Evolutionary conservation across 371 early-diverging fungal genomes (phyloP), one percentile per base, ranked within the genome.

Genomic region (Apophysomyces ossiformis): DNA sequence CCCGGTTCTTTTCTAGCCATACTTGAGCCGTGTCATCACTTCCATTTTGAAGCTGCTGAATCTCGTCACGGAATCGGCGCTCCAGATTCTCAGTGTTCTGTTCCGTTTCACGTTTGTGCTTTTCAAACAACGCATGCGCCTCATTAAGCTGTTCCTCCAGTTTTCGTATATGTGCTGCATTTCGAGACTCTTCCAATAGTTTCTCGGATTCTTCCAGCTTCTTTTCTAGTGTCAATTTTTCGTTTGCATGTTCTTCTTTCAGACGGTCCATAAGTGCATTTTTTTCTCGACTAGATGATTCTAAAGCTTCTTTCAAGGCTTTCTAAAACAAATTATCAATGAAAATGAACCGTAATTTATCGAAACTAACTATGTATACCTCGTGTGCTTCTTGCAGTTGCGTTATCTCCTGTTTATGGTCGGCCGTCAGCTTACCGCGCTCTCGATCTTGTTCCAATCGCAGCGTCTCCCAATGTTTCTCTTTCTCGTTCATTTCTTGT

Each of bases 1-100:
- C 67, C 37, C 65, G 69, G 4, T 74, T 76, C 41, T 78, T 81
- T 56, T 78, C 78, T 7, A 81, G 26, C 81, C 81, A 81, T n/a
- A 69, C 76, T 47, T 73, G 63, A 2, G 81, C 78, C 0, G 76
- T 76, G 60, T 81, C 81, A 46, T 81, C 81, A 35, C 65, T 74
- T 6, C 76, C 81, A 26, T 63, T 78, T 50, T 76, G 78, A 11
- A 76, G 21, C 37, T 76, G 73, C 16, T 76, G 65, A 54, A 81
- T 77, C 43, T 81, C 78, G 38, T 76, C 75, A 35, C 76, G 68
- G 61, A 72, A 74, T n/a, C 78, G 67, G 7, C 69, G 72, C 26
- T 81, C 81, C 12, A 78, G 37, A 8, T 59, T 35, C 13, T 81
- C 78, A 1, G 63, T 61, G 1, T 69, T 57, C 11, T 69, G 76